phyloP scores from a whole-genome alignment of 1,284 basidiomycete species.

The Somion occarium region DNA sequence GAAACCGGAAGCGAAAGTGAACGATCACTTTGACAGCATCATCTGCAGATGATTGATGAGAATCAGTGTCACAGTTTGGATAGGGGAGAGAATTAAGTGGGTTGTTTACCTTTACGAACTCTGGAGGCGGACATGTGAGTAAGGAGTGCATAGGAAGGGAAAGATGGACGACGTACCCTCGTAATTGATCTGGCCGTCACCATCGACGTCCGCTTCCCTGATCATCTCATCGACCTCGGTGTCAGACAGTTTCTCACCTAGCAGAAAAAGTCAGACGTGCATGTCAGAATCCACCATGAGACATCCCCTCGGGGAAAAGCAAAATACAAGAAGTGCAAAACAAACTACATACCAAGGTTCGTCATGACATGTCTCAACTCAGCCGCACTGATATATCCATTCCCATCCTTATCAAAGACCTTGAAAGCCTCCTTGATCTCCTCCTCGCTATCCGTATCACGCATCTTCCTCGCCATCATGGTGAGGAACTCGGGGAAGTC shows the following conservation, averaged over 20 bases:
- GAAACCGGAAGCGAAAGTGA: background rate
- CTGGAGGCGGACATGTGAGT: constrained; percentile 29
- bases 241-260: constrained; percentile 90
- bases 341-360: constrained; percentile 65
- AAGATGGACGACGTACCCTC: constrained; percentile 46
- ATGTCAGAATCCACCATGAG: background rate
- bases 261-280: constrained; percentile 1
- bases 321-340: constrained; percentile 4
- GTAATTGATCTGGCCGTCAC: constrained; percentile 88
- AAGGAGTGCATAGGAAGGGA: background rate
- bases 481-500: constrained; percentile 95
- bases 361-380: constrained; percentile 93
- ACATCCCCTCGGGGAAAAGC: background rate
- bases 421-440: constrained; percentile 80
- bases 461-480: constrained; percentile 97
- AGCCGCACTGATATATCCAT: constrained; percentile 75
- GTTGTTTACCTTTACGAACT: constrained; percentile 75
- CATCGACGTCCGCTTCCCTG: constrained; percentile 94
- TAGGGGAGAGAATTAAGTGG: constrained; percentile 14
- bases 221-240: constrained; percentile 98
- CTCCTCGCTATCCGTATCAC: constrained; percentile 82
- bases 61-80: no score
- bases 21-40: constrained; percentile 51
- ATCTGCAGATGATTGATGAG: no score
- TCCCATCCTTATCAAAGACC: constrained; percentile 82